phyloP scores from a whole-genome alignment of 2,329 filamentous ascomycete species.

The Pseudocercospora musae region DNA sequence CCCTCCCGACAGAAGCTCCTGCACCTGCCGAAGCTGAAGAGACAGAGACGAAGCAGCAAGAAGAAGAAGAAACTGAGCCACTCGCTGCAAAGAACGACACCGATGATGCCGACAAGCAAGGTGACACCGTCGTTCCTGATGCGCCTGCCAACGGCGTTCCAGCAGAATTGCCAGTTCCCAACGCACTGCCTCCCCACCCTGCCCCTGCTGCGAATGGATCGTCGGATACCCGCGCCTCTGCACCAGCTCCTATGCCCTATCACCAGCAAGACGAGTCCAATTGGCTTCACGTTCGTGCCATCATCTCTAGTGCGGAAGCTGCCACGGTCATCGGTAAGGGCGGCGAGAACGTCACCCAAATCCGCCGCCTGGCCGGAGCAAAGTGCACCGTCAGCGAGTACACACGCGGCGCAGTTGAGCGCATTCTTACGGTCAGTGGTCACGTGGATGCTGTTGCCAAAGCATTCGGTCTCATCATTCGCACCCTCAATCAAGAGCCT shows the following conservation, averaged over 20 bases:
- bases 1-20: slow-evolving; percentile 34
- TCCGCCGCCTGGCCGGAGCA: slow-evolving; percentile 88
- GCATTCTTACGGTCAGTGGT: slow-evolving; percentile 94
- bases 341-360: slow-evolving; percentile 97
- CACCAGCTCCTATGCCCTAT: slow-evolving; percentile 42
- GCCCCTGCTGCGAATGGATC: slow-evolving; percentile 42
- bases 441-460: slow-evolving; percentile 96
- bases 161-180: slow-evolving; percentile 24
- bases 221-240: slow-evolving; percentile 47
- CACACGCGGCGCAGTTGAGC: slow-evolving; percentile 92
- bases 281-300: slow-evolving; percentile 95
- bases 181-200: slow-evolving; percentile 8
- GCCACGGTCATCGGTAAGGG: slow-evolving; percentile 98
- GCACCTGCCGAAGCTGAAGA: slow-evolving; percentile 5
- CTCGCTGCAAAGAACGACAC: slow-evolving; percentile 46
- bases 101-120: slow-evolving; percentile 52
- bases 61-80: slow-evolving; percentile 40
- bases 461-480: slow-evolving; percentile 96
- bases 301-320: slow-evolving; percentile 95
- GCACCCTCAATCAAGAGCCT: slow-evolving; percentile 95
- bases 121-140: slow-evolving; percentile 68
- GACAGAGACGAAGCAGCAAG: slow-evolving; percentile 20
- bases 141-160: slow-evolving; percentile 49
- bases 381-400: slow-evolving; percentile 99
- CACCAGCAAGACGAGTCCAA: slow-evolving; percentile 79